Base-by-base conservation (phyloP, 768 basidiomycete species). In the Tulasnella sp. region DNA sequence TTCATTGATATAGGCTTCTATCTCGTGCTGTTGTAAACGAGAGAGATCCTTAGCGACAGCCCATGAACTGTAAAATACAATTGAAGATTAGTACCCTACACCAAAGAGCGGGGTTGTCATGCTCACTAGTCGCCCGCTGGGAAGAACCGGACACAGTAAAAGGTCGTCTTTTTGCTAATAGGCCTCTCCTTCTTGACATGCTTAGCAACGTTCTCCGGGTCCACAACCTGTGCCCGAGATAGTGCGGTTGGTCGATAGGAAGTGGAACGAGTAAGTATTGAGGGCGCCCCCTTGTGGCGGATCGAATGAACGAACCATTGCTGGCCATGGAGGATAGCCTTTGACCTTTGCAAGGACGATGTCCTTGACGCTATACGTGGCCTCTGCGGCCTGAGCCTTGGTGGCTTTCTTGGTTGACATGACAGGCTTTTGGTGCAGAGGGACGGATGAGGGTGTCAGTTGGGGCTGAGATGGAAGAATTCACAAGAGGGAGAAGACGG, bases 291-390 rank as follows among this genome's bases (percentile, higher is more conserved):
- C 60, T 41, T 60, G 24, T 48, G 72, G 69, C 31, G 41, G 54
- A n/a, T 46, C n/a, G 48, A 20, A 22, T 78, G n/a, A 34, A 76
- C 81, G 24, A 85, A 97, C 97, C 88, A 94, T 93, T 85, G 92
- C 95, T 78, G 96, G 98, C 98, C 98, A 99, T 5, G 94, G 90
- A 1, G 98, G 96, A 87, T 89, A 98, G 14, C 97, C 98, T 87
- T 94, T 95, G 85, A 99, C 88, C 88, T 97, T 97, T 37, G 91
- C 96, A 81, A 98, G 91, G 54, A 99, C 96, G 83, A 96, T 88
- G 84, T 99, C 96, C 86, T 93, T 92, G 79, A 89, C 85, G 34
- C 89, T 89, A 85, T 94, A 97, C 72, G 88, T 87, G 18, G 88
- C 85, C 76, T 75, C 79, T 80, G 82, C 42, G 34, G 72, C 72